Evolutionary conservation across 2,329 filamentous ascomycete genomes (phyloP).

Genomic region (Ophiobolus disseminans): DNA sequence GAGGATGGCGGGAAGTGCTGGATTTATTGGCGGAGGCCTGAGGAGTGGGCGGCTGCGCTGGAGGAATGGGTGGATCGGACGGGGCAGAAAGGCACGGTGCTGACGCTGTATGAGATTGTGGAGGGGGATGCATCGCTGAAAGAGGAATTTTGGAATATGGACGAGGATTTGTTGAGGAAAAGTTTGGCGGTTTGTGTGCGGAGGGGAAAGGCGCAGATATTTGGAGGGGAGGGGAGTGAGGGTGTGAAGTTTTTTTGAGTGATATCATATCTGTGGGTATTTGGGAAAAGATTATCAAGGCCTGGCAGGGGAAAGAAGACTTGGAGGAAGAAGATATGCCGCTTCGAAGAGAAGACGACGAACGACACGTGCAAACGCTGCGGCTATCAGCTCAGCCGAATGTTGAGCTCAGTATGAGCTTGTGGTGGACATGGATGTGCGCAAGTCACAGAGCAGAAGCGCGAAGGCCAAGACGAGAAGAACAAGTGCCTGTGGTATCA

Average conservation of each 20-base stretch:
- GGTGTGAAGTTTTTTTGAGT: slow-evolving; percentile 93
- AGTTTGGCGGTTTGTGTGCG: slow-evolving; percentile 84
- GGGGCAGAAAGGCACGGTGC: slow-evolving; percentile 83
- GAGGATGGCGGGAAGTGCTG: slow-evolving; percentile 57
- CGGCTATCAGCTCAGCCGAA: no score
- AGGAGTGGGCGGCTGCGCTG: slow-evolving; percentile 86
- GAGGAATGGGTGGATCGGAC: slow-evolving; percentile 84
- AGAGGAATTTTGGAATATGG: slow-evolving; percentile 84
- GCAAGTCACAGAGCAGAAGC: no score
- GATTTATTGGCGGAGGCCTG: slow-evolving; percentile 84
- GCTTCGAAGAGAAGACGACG: no score
- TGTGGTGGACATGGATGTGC: no score
- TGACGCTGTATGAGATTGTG: slow-evolving; percentile 90
- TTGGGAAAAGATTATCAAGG: background rate
- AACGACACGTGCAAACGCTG: no score
- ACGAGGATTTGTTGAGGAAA: slow-evolving; percentile 79
- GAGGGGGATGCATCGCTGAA: slow-evolving; percentile 80
- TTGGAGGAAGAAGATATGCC: no score
- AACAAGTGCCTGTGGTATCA: no score
- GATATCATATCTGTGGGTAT: slow-evolving; percentile 6
- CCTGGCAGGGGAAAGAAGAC: no score
- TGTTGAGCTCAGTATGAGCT: no score
- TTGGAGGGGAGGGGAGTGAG: slow-evolving; percentile 78
- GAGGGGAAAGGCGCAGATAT: slow-evolving; percentile 89
- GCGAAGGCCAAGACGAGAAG: no score